A percentile compares a stretch with the other conserved stretches of the same genome.
Conservation (phyloP, 208 protist species). For the Porcisia hertigi region DNA sequence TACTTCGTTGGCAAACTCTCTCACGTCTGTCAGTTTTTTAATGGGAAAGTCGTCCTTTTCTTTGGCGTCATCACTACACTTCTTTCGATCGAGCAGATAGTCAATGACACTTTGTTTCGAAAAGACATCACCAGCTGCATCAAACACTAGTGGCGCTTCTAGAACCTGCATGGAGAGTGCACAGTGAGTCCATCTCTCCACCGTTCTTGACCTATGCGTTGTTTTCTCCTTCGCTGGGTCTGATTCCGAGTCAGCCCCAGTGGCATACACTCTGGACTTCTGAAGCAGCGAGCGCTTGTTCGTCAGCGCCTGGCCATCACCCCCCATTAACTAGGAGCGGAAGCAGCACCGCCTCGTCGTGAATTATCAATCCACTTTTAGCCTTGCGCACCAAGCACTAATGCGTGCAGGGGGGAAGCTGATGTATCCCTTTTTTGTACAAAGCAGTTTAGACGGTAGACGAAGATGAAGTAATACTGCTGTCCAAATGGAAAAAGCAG, state of each 20-base stretch:
- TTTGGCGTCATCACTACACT: background rate
- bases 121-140: slow-evolving; percentile 60
- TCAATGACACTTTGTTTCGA: slow-evolving; percentile 69
- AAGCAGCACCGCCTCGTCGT: background rate
- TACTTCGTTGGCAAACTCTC: slow-evolving; percentile 44
- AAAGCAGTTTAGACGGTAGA: slow-evolving; percentile 14
- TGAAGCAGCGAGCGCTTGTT: slow-evolving; percentile 76
- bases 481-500: background rate
- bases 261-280: slow-evolving; percentile 51
- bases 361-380: background rate
- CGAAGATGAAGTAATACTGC: background rate
- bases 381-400: background rate
- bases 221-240: slow-evolving; percentile 18
- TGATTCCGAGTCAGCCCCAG: slow-evolving; percentile 23
- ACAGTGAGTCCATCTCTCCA: slow-evolving; percentile 64
- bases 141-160: slow-evolving; percentile 64
- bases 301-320: slow-evolving; percentile 77
- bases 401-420: background rate
- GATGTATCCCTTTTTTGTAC: background rate
- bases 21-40: slow-evolving; percentile 56
- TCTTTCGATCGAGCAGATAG: slow-evolving; percentile 42
- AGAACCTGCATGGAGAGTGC: slow-evolving; percentile 56
- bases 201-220: slow-evolving; percentile 18
- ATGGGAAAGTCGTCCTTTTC: slow-evolving; percentile 5
- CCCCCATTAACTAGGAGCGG: slow-evolving; percentile 47